Evolutionary conservation across 2,329 filamentous ascomycete genomes (phyloP).

Genomic region (Magnaporthiopsis rhizophila): DNA sequence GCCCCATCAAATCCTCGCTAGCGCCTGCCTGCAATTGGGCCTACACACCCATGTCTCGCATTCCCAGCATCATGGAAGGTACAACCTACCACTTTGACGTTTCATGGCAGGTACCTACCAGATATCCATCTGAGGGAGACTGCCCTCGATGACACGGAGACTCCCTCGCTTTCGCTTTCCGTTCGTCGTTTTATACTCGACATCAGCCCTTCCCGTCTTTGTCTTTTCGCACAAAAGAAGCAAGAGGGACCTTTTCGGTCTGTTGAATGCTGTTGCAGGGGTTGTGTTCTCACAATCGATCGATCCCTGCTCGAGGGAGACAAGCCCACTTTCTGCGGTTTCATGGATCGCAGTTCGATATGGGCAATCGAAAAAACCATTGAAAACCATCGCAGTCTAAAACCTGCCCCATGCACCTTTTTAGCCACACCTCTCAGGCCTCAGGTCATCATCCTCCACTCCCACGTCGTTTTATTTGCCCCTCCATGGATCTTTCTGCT

Average conservation of each 20-base stretch:
- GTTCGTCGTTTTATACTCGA: background rate
- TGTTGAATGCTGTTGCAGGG: background rate
- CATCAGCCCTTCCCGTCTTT: background rate
- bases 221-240: background rate
- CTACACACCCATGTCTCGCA: background rate
- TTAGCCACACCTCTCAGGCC: background rate
- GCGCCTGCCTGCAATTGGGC: background rate
- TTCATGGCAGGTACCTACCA: no score
- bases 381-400: background rate
- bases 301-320: background rate
- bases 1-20: background rate
- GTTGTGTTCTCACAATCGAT: background rate
- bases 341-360: background rate
- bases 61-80: no score
- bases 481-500: no score
- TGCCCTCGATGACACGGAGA: background rate
- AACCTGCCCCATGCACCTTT: background rate
- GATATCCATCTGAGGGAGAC: background rate
- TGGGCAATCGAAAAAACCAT: background rate
- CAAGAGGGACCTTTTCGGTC: background rate
- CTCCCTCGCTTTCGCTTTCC: background rate
- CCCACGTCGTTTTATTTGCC: background rate
- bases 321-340: background rate
- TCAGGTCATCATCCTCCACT: background rate
- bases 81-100: no score